These are phyloP conservation scores for Hyphopichia burtonii DNA, from an alignment of 1,139 yeast species.

Conservation along the genomic window DNA sequence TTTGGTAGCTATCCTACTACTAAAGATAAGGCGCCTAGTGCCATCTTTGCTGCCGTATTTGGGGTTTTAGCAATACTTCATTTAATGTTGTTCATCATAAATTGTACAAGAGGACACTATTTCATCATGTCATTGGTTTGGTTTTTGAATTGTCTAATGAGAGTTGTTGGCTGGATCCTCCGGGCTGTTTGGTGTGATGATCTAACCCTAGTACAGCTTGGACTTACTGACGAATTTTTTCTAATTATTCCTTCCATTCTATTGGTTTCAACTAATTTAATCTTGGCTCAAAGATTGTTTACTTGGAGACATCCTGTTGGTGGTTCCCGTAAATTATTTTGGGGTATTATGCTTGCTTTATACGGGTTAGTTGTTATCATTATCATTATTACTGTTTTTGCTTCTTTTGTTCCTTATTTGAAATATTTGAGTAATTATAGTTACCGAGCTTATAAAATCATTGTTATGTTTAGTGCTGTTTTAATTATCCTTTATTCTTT, in stretches of 20 bases:
- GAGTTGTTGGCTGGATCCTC: conserved; percentile 60
- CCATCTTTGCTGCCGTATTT: conserved; percentile 57
- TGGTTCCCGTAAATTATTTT: conserved; percentile 57
- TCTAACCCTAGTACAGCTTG: conserved; percentile 44
- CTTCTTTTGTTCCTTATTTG: conserved; percentile 63
- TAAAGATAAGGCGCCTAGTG: conserved; percentile 62
- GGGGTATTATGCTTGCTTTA: conserved; percentile 51
- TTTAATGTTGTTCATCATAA: conserved; percentile 47
- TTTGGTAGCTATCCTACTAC: conserved; percentile 66
- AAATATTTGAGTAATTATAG: conserved; percentile 49
- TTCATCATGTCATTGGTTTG: conserved; percentile 61
- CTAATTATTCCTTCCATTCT: conserved; percentile 56
- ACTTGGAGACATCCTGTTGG: conserved; percentile 84
- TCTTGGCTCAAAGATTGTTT: conserved; percentile 73
- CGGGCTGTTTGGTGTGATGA: conserved; percentile 60
- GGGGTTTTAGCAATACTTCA: conserved; percentile 49
- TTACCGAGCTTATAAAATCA: conserved; percentile 53
- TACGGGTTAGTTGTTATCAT: conserved; percentile 60
- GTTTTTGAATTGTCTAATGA: conserved; percentile 49
- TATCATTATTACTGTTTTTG: conserved; percentile 65
- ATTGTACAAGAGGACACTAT: conserved; percentile 60
- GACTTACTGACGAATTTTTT: conserved; percentile 62
- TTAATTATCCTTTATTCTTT: conserved; percentile 57
- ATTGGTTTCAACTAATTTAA: conserved; percentile 57
- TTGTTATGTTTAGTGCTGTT: conserved; percentile 58